Evolutionary conservation across 139 green algal species (phyloP).

Genomic region (Raphidocelis subcapitata): DNA sequence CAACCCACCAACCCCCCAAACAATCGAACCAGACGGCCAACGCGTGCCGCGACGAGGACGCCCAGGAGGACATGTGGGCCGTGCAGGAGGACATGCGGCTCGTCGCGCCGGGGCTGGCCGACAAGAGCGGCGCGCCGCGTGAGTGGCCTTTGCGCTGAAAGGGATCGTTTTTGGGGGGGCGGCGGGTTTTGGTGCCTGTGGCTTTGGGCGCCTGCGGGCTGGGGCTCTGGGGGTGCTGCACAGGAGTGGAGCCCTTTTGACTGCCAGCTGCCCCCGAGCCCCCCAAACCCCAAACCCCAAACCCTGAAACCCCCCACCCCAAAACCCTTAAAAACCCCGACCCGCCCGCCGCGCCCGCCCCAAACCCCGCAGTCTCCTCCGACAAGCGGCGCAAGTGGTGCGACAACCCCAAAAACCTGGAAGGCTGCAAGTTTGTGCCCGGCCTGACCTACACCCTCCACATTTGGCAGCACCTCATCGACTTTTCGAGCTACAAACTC

Average conservation of each 20-base stretch:
- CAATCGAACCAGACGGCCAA: too few relatives aligned
- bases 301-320: too few relatives aligned
- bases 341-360: neutral
- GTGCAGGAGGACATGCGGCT: constrained; percentile 29
- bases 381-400: constrained; percentile 37
- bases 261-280: too few relatives aligned
- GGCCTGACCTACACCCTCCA: constrained; percentile 31
- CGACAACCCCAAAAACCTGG: constrained; percentile 23
- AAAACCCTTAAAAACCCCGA: neutral
- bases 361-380: neutral
- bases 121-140: constrained; percentile 8
- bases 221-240: too few relatives aligned
- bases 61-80: neutral
- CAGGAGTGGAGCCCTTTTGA: too few relatives aligned
- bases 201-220: too few relatives aligned
- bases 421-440: constrained; percentile 12
- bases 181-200: too few relatives aligned
- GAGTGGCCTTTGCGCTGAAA: too few relatives aligned
- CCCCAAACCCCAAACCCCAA: too few relatives aligned
- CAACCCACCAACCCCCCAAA: too few relatives aligned
- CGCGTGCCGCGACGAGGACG: too few relatives aligned
- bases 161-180: too few relatives aligned
- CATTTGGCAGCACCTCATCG: constrained; percentile 38
- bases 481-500: constrained; percentile 32
- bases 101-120: constrained; percentile 10